Evolutionary conservation across 2,329 filamentous ascomycete species (phyloP).

Genomic region (Neophaeococcomyces aloes): DNA sequence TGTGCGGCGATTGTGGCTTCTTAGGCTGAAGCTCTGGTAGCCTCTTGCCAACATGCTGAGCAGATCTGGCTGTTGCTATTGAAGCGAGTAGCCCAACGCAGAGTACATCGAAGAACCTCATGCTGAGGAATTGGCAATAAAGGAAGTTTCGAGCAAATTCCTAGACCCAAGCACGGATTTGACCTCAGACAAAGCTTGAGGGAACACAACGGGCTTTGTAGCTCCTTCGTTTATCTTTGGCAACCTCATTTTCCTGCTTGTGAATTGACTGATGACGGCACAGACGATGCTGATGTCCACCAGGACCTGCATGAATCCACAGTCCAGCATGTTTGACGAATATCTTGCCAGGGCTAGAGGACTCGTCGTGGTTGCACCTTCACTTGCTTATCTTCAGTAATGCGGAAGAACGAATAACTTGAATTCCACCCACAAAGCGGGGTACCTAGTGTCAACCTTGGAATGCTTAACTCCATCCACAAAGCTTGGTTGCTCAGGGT

Average conservation of each 20-base stretch:
- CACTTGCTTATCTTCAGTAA: no score
- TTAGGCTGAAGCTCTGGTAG: conserved; percentile 13
- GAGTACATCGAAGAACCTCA: conserved; percentile 14
- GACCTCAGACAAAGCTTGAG: neutral
- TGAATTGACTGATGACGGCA: neutral
- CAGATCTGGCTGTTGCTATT: conserved; percentile 13
- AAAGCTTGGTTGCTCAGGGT: no score
- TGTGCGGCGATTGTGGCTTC: conserved; percentile 6
- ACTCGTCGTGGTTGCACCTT: no score
- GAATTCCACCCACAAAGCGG: no score
- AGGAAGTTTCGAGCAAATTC: neutral
- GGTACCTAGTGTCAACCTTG: no score
- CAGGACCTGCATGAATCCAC: neutral
- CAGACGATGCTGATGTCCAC: neutral
- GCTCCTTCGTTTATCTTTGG: neutral
- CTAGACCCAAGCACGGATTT: neutral
- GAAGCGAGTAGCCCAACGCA: conserved; percentile 7
- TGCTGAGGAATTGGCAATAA: neutral
- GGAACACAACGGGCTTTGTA: neutral
- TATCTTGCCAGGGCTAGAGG: no score
- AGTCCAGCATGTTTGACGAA: no score
- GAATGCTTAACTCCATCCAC: no score
- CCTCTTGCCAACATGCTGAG: conserved; percentile 20
- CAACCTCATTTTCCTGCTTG: neutral
- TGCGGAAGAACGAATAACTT: no score